Conservation (phyloP, 352 stramenopile species). For the Lagenidium sp. region DNA sequence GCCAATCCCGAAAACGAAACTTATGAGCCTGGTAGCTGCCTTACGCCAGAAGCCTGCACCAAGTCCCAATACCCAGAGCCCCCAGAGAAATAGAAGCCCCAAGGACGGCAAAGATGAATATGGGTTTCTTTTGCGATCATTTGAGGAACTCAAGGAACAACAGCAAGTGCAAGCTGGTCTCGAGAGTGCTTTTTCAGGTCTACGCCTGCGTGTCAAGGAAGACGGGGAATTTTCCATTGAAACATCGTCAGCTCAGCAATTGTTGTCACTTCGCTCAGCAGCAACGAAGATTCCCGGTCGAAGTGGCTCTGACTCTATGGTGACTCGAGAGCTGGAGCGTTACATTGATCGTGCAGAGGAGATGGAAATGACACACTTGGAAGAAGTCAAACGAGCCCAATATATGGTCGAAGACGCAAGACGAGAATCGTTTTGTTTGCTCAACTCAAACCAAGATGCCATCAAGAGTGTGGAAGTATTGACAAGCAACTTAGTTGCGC, state of each 20-base stretch:
- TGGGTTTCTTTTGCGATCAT: constrained; percentile 56
- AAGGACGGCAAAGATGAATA: constrained; percentile 44
- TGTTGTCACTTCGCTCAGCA: neutral
- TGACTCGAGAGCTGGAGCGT: constrained; percentile 39
- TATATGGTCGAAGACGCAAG: constrained; percentile 56
- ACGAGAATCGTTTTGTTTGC: constrained; percentile 50
- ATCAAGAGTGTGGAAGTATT: constrained; percentile 63
- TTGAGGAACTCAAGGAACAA: constrained; percentile 48
- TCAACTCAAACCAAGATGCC: constrained; percentile 43
- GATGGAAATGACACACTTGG: constrained; percentile 60
- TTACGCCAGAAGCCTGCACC: constrained; percentile 28
- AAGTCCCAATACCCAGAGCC: neutral
- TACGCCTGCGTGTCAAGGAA: constrained; percentile 9
- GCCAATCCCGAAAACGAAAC: constrained; percentile 33
- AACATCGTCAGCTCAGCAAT: neutral
- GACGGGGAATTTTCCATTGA: constrained; percentile 1
- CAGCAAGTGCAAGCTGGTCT: constrained; percentile 42
- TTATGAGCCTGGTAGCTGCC: constrained; percentile 33
- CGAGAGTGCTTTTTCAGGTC: constrained; percentile 30
- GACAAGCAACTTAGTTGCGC: constrained; percentile 46
- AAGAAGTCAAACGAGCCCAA: constrained; percentile 64
- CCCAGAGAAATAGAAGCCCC: constrained; percentile 5
- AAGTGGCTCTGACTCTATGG: constrained; percentile 16
- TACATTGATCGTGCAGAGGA: constrained; percentile 58
- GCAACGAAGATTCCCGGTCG: neutral